Percentiles rank a stretch among this genome's conserved stretches.
Conservation (phyloP, 805 yeast species). For the Starmerella scarabaei region DNA sequence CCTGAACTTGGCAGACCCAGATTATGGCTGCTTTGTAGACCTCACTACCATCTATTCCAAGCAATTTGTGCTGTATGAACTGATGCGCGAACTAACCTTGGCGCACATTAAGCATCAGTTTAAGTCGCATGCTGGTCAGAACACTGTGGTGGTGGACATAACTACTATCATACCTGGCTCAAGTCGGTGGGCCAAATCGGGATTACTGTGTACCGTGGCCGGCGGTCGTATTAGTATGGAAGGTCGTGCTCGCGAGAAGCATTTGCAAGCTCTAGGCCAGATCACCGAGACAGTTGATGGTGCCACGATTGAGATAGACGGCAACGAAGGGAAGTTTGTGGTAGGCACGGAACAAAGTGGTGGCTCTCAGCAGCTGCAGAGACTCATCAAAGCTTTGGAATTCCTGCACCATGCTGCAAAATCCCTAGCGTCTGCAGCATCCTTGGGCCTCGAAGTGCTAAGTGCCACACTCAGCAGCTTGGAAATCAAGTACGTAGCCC, state of each 20-base stretch:
- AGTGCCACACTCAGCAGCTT: constrained; percentile 16
- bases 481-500: constrained; percentile 17
- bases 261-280: constrained; percentile 10
- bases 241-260: constrained; percentile 12
- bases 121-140: constrained; percentile 8
- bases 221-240: constrained; percentile 8
- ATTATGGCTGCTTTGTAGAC: constrained; percentile 22
- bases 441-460: constrained; percentile 13
- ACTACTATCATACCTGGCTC: constrained; percentile 11
- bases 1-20: constrained; percentile 19
- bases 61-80: constrained; percentile 24
- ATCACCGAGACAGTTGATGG: not conserved
- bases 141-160: constrained; percentile 14
- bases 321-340: constrained; percentile 9
- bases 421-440: constrained; percentile 17
- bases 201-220: constrained; percentile 14
- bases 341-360: constrained; percentile 1
- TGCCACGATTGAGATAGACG: constrained; percentile 7
- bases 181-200: constrained; percentile 20
- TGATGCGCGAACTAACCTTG: constrained; percentile 23
- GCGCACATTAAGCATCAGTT: constrained; percentile 18
- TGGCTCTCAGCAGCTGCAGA: constrained; percentile 3
- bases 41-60: constrained; percentile 21
- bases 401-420: constrained; percentile 17
- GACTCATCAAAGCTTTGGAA: constrained; percentile 5